Evolutionary conservation across 805 yeast species (phyloP).

Genomic region (Metschnikowia rubicola): DNA sequence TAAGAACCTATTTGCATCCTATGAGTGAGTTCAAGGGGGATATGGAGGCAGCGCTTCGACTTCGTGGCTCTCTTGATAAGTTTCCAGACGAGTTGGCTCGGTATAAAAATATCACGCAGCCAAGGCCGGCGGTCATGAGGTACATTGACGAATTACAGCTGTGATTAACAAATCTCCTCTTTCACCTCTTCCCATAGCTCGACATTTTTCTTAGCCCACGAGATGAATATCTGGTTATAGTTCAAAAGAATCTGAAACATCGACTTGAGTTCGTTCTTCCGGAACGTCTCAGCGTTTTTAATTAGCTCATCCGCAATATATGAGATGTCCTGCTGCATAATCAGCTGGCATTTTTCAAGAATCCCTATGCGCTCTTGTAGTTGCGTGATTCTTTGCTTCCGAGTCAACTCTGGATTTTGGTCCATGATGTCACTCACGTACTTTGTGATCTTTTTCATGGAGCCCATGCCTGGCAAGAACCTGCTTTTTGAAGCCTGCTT

Average conservation of each 20-base stretch:
- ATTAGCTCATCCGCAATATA: conserved; percentile 43
- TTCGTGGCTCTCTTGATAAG: conserved; percentile 61
- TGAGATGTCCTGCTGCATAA: conserved; percentile 40
- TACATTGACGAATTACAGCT: conserved; percentile 14
- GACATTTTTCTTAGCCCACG: conserved; percentile 65
- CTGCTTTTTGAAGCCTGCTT: conserved; percentile 5
- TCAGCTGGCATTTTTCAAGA: conserved; percentile 48
- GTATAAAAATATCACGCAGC: conserved; percentile 61
- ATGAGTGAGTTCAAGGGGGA: conserved; percentile 43
- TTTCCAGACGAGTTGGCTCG: conserved; percentile 55
- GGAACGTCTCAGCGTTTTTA: conserved; percentile 48
- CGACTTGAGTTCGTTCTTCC: conserved; percentile 46
- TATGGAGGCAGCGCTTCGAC: conserved; percentile 44
- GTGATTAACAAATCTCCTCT: conserved; percentile 25
- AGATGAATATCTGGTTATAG: conserved; percentile 53
- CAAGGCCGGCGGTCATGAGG: conserved; percentile 63
- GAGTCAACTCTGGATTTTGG: conserved; percentile 61
- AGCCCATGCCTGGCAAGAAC: conserved; percentile 48
- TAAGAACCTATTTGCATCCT: conserved; percentile 58
- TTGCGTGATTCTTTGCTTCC: conserved; percentile 50
- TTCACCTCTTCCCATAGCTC: conserved; percentile 67
- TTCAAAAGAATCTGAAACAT: conserved; percentile 49
- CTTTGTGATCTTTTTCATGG: conserved; percentile 48
- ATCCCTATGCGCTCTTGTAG: conserved; percentile 50
- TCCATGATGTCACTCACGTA: conserved; percentile 57